Evolutionary conservation across 139 green algal species (phyloP), one percentile per base, ranked within the genome.

Genomic region (Gonium pectorale): DNA sequence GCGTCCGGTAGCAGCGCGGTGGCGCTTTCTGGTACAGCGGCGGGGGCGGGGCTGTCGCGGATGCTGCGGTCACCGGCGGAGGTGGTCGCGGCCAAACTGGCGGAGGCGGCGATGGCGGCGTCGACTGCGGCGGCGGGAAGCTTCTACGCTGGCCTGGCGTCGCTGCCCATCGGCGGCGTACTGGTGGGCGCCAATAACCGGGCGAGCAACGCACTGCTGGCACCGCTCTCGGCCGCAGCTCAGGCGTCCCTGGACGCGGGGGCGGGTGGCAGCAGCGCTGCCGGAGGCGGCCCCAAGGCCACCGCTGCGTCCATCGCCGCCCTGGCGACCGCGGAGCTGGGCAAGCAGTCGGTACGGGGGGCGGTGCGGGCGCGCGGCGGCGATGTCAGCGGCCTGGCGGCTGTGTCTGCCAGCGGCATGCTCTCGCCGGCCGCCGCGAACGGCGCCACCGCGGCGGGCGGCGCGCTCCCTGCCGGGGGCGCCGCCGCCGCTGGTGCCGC

Each of bases 11-110:
- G 49, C 49, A 56, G 49, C 49, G 49, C 49, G 17, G 49, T 17
- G 13, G 49, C 49, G 13, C 13, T 56, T 17, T 13, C 49, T 56
- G 60, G 29, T 26, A 5, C 62, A 15, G 60, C 37, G 17, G 44
- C 5, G 41, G 27, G 71, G 79, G 24, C 44, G 37, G 17, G 4
- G 31, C 79, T 49, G 72, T 15, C 15, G 35, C 64, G 46, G 2
- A 60, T 59, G 38, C 52, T 49, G 38, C 49, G 67, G 15, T 89
- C 80, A 0, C 81, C 93, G 0, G 73, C 90, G 5, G 92, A 95
- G 33, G 41, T 91, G 3, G 92, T 96, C 13, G 82, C 88, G 5
- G 82, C 82, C 19, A 91, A 90, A 70, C 80, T 96, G 56, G 67
- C 86, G 4, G 90, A 93, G 35, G 93, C 93, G 22, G 90, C 92